phyloP scores from a whole-genome alignment of 768 basidiomycete genomes.

The Rhodosporidiobolus odoratus region DNA sequence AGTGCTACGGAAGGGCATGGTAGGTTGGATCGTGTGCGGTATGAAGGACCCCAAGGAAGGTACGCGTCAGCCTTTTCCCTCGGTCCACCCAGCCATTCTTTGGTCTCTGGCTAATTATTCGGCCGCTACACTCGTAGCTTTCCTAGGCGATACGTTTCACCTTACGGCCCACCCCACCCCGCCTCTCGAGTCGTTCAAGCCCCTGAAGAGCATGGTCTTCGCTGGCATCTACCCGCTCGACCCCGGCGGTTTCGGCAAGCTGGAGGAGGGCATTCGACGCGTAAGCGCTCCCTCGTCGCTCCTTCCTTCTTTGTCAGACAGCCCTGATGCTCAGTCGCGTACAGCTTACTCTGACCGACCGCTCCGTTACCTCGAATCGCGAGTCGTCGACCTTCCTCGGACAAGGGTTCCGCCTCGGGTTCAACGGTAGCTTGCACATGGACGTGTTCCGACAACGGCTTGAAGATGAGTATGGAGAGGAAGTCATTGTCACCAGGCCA shows the following conservation, averaged over 20 bases:
- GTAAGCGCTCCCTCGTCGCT: conserved; percentile 58
- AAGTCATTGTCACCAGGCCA: conserved; percentile 89
- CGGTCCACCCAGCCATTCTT: background rate
- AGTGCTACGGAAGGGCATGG: conserved; percentile 27
- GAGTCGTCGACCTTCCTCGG: conserved; percentile 92
- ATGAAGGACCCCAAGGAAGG: conserved; percentile 97
- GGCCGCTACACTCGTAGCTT: conserved; percentile 54
- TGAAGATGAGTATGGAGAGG: conserved; percentile 89
- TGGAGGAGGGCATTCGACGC: conserved; percentile 90
- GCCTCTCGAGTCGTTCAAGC: conserved; percentile 84
- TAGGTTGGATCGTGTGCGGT: conserved; percentile 58
- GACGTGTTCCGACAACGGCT: conserved; percentile 90
- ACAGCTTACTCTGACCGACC: conserved; percentile 75
- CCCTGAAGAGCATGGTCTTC: conserved; percentile 83
- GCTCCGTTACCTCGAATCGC: conserved; percentile 80
- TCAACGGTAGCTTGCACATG: conserved; percentile 93
- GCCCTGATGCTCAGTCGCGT: conserved; percentile 24
- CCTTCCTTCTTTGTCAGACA: background rate
- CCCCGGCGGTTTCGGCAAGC: conserved; percentile 79
- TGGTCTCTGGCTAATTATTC: background rate
- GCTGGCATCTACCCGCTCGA: conserved; percentile 85
- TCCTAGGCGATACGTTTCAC: conserved; percentile 89
- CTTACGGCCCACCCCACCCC: conserved; percentile 66
- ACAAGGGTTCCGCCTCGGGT: conserved; percentile 90
- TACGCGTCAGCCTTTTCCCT: conserved; percentile 43